These are phyloP conservation scores for Phialophora verrucosa DNA, from an alignment of 2,329 filamentous ascomycete genomes.

Conservation along the genomic window DNA sequence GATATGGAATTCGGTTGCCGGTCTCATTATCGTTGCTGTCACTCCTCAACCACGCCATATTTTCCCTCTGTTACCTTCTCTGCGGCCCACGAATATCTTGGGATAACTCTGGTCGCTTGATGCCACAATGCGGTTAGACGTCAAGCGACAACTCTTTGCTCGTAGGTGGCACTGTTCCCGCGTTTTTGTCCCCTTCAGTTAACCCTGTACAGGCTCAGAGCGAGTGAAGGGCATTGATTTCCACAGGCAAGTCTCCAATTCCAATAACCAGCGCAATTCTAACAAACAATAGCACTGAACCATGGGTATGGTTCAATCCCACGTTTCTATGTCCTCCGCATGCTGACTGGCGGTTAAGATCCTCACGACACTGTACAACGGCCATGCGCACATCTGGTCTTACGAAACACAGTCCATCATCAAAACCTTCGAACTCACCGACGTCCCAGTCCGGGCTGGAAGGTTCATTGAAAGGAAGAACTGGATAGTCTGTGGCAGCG, in stretches of 20 bases:
- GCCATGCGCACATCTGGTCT: constrained; percentile 99
- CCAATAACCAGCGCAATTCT: constrained; percentile 13
- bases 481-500: constrained; percentile 95
- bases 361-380: constrained; percentile 93
- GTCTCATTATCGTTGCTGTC: constrained; percentile 11
- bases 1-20: constrained; percentile 29
- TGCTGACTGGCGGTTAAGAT: constrained; percentile 54
- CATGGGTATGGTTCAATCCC: constrained; percentile 70
- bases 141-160: constrained; percentile 39
- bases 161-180: constrained; percentile 11
- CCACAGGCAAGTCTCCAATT: constrained; percentile 63
- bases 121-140: constrained; percentile 38
- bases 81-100: constrained; percentile 16
- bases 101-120: constrained; percentile 12
- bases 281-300: constrained; percentile 65
- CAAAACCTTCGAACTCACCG: constrained; percentile 98
- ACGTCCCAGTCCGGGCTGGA: constrained; percentile 95
- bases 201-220: constrained; percentile 87
- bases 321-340: constrained; percentile 38
- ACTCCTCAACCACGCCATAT: constrained; percentile 7
- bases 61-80: constrained; percentile 13
- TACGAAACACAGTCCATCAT: constrained; percentile 96
- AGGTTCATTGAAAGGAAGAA: constrained; percentile 98
- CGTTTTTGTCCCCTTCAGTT: constrained; percentile 53
- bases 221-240: constrained; percentile 98